Conservation (phyloP, 2,329 filamentous ascomycete species). For the Scopulariopsis brevicaulis region DNA sequence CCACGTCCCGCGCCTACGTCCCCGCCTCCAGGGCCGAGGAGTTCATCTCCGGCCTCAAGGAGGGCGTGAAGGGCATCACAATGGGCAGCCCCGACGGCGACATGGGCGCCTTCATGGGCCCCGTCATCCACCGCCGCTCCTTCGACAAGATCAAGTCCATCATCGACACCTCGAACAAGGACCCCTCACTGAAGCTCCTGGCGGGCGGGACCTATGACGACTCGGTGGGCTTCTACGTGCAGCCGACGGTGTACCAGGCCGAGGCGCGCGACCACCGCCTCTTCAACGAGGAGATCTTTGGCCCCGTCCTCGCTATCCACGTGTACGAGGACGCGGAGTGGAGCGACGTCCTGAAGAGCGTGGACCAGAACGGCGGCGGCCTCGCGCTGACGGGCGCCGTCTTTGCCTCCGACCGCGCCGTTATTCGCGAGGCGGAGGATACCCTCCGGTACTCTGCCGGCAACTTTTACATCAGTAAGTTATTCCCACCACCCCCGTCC, state of each 20-base stretch:
- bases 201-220: conserved; percentile 30
- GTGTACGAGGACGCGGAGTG: conserved; percentile 32
- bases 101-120: conserved; percentile 28
- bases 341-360: conserved; percentile 18
- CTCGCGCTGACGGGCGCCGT: conserved; percentile 36
- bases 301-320: conserved; percentile 31
- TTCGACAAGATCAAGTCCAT: conserved; percentile 31
- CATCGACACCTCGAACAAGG: conserved; percentile 31
- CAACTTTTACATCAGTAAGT: conserved; percentile 40
- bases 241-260: conserved; percentile 33
- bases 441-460: conserved; percentile 40
- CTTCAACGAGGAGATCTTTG: conserved; percentile 35
- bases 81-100: conserved; percentile 19
- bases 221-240: conserved; percentile 29
- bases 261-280: conserved; percentile 28
- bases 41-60: conserved; percentile 10
- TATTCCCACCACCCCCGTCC: too few relatives aligned
- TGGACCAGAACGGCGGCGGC: conserved; percentile 28
- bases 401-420: conserved; percentile 34
- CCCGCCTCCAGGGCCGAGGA: conserved; percentile 30
- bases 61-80: conserved; percentile 14
- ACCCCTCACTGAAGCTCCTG: conserved; percentile 28
- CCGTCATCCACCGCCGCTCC: conserved; percentile 34
- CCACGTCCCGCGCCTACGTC: conserved; percentile 41
- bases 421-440: conserved; percentile 36